A percentile compares a stretch with the other conserved stretches of the same genome.
Conservation (phyloP, 352 stramenopile species). For the Globisporangium irregulare region DNA sequence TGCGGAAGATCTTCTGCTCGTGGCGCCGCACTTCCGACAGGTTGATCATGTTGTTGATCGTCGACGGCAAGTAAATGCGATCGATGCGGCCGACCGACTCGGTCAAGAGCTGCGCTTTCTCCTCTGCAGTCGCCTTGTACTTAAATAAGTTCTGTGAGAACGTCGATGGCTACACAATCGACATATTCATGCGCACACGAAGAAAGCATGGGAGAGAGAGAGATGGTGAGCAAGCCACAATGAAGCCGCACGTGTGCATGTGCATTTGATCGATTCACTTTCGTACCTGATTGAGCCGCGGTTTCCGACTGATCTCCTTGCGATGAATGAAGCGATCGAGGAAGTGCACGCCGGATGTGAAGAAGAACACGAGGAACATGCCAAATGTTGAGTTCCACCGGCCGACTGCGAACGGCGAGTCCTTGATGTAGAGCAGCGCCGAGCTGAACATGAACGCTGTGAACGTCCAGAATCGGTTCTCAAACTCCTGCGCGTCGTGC, state of each 20-base stretch:
- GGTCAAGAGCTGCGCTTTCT: constrained; percentile 70
- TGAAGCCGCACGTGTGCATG: neutral
- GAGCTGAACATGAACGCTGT: constrained; percentile 92
- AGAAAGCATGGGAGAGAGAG: too few species aligned
- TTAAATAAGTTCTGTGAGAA: constrained; percentile 78
- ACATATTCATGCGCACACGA: neutral
- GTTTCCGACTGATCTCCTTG: constrained; percentile 64
- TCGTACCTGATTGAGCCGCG: constrained; percentile 43
- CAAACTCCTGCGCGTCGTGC: constrained; percentile 92
- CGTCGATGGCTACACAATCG: constrained; percentile 29
- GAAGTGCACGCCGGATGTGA: constrained; percentile 78
- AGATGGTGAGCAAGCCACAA: constrained; percentile 1
- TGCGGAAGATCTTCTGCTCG: constrained; percentile 95
- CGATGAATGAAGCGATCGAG: constrained; percentile 81
- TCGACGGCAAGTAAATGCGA: constrained; percentile 81
- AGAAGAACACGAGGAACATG: constrained; percentile 73
- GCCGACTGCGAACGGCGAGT: constrained; percentile 88
- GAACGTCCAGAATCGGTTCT: constrained; percentile 97
- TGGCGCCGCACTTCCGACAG: constrained; percentile 70
- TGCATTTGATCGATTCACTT: neutral
- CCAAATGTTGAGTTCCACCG: constrained; percentile 70
- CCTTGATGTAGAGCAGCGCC: constrained; percentile 92
- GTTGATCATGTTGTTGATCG: constrained; percentile 90
- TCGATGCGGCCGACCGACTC: constrained; percentile 77
- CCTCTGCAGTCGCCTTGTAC: constrained; percentile 77